Evolutionary conservation across 192 early-diverging fungal species (phyloP).

Genomic region (Phycomyces nitens): DNA sequence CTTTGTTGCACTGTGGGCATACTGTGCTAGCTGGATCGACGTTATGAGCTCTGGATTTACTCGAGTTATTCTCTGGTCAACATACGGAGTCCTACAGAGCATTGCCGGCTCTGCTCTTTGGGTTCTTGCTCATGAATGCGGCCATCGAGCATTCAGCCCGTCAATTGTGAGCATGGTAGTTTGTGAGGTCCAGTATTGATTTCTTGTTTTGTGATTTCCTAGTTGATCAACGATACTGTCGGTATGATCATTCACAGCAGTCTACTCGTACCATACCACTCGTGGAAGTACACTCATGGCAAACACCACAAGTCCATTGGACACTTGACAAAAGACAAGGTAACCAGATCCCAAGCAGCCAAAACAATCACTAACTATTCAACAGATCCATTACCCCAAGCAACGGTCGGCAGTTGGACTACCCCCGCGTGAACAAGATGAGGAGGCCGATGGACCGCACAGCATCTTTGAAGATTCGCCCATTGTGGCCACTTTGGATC

Average conservation of each 20-base stretch:
- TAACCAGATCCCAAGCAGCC: no score
- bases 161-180: constrained; percentile 42
- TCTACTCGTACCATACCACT: constrained; percentile 86
- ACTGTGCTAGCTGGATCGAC: constrained; percentile 68
- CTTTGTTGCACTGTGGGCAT: constrained; percentile 57
- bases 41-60: constrained; percentile 26
- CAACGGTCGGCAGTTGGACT: constrained; percentile 58
- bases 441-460: constrained; percentile 24
- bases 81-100: constrained; percentile 55
- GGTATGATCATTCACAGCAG: constrained; percentile 86
- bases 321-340: constrained; percentile 86
- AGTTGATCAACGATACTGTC: constrained; percentile 77
- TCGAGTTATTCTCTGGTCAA: no score
- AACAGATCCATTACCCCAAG: constrained; percentile 66
- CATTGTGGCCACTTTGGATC: constrained; percentile 56
- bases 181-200: no score
- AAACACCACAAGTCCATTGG: constrained; percentile 89
- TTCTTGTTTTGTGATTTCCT: neutral
- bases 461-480: constrained; percentile 72
- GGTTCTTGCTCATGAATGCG: constrained; percentile 88
- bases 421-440: constrained; percentile 38
- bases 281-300: constrained; percentile 87
- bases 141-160: constrained; percentile 83
- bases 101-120: constrained; percentile 83
- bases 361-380: neutral